These are phyloP conservation scores for Inosperma sp. DNA, from an alignment of 768 basidiomycete species.

Conservation along the genomic window DNA sequence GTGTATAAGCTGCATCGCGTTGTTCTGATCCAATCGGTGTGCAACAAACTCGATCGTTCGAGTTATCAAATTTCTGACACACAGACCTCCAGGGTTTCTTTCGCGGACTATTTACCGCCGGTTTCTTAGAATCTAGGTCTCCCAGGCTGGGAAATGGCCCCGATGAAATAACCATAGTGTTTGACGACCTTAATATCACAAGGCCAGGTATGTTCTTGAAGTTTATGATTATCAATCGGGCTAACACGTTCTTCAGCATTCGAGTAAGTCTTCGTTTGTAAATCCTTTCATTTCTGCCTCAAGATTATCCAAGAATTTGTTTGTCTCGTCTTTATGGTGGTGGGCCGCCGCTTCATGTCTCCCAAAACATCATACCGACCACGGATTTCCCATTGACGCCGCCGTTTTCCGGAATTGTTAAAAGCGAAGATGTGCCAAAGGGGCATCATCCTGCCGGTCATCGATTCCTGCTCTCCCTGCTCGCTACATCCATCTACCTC, in stretches of 20 bases:
- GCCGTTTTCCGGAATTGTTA: conserved; percentile 41
- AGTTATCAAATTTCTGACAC: conserved; percentile 8
- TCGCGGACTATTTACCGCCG: conserved; percentile 77
- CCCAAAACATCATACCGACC: conserved; percentile 61
- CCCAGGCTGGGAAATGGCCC: conserved; percentile 25
- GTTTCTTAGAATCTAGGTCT: conserved; percentile 61
- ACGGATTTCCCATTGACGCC: conserved; percentile 66
- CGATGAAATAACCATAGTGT: conserved; percentile 63
- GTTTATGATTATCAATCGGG: not conserved
- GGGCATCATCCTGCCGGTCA: conserved; percentile 74
- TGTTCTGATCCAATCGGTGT: conserved; percentile 82
- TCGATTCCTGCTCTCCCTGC: conserved; percentile 75
- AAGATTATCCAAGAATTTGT: conserved; percentile 54
- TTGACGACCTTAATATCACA: conserved; percentile 87
- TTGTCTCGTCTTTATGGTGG: conserved; percentile 85
- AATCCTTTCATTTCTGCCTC: not conserved
- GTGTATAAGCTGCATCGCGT: conserved; percentile 79
- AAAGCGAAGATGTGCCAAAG: conserved; percentile 35
- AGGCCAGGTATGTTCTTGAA: conserved; percentile 57
- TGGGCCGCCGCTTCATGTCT: conserved; percentile 68
- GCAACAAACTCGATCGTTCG: not conserved
- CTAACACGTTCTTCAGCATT: conserved; percentile 51
- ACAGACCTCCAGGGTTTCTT: conserved; percentile 72
- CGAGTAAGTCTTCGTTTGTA: too few species aligned
- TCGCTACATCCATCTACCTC: conserved; percentile 84